Evolutionary conservation across 768 basidiomycete species (phyloP).

Genomic region (Boletus subcaerulescens): DNA sequence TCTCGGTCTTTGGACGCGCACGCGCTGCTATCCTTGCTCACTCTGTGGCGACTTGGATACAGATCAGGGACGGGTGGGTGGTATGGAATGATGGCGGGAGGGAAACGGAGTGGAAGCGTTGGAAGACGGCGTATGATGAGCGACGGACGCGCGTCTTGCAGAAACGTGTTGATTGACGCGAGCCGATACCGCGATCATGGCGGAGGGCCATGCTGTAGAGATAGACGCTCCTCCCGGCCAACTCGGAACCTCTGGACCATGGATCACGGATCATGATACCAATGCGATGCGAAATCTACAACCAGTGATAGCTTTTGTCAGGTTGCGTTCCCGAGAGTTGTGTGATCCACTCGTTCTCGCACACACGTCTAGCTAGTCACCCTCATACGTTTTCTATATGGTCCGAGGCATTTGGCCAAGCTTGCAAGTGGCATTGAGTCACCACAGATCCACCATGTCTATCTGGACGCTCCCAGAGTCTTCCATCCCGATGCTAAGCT

Average conservation of each 20-base stretch:
- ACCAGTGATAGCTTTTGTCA: no score
- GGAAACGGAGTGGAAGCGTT: slow-evolving; percentile 65
- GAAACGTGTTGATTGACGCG: slow-evolving; percentile 17
- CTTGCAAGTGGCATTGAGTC: neutral
- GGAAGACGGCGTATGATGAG: slow-evolving; percentile 59
- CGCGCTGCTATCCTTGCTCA: slow-evolving; percentile 53
- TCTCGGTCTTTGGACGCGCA: slow-evolving; percentile 48
- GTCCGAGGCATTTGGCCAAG: slow-evolving; percentile 3
- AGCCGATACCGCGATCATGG: slow-evolving; percentile 41
- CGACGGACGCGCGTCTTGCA: slow-evolving; percentile 20
- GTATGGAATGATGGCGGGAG: slow-evolving; percentile 78
- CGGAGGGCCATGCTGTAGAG: slow-evolving; percentile 38
- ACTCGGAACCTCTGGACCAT: no score
- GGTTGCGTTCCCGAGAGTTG: no score
- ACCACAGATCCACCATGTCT: slow-evolving; percentile 15
- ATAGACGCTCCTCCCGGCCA: no score
- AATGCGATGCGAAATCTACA: no score
- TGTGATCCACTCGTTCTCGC: no score
- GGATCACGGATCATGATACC: no score
- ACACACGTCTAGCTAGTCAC: no score
- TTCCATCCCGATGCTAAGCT: slow-evolving; percentile 50
- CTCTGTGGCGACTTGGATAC: slow-evolving; percentile 60
- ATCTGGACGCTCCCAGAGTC: slow-evolving; percentile 26
- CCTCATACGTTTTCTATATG: slow-evolving; percentile 2
- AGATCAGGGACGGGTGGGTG: slow-evolving; percentile 78